A percentile compares a stretch with the other conserved stretches of the same genome.
Evolutionary conservation across 768 basidiomycete genomes (phyloP).

Genomic region (Tulasnella sp.): DNA sequence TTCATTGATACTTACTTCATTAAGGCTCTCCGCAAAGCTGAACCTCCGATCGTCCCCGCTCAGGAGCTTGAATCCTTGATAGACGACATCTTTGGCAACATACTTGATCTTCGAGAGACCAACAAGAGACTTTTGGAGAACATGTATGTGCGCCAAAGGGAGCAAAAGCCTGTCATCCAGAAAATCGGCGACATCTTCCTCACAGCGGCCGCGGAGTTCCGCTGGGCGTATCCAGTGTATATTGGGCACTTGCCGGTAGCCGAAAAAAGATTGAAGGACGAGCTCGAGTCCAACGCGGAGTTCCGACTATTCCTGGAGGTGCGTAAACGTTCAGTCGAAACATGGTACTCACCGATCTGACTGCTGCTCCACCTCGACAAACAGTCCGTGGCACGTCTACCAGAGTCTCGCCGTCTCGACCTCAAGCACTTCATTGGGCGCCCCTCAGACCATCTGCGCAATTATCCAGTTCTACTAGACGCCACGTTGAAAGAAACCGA

Average conservation of each 20-base stretch:
- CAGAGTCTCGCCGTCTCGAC: slow-evolving; percentile 54
- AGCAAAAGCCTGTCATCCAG: slow-evolving; percentile 34
- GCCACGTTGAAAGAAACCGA: slow-evolving; percentile 79
- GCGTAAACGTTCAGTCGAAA: slow-evolving; percentile 15
- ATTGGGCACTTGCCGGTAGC: slow-evolving; percentile 72
- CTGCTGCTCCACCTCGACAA: slow-evolving; percentile 3
- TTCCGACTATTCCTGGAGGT: slow-evolving; percentile 86
- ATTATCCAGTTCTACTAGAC: slow-evolving; percentile 77
- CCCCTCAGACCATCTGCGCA: slow-evolving; percentile 73
- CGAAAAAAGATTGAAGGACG: slow-evolving; percentile 81
- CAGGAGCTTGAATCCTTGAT: slow-evolving; percentile 36
- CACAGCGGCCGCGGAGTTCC: slow-evolving; percentile 43
- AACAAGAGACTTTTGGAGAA: slow-evolving; percentile 34
- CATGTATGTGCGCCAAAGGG: slow-evolving; percentile 35
- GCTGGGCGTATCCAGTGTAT: slow-evolving; percentile 41
- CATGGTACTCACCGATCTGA: neutral
- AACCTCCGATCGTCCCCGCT: slow-evolving; percentile 35
- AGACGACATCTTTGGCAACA: slow-evolving; percentile 38
- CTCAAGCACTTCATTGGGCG: slow-evolving; percentile 72
- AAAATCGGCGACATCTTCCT: slow-evolving; percentile 49
- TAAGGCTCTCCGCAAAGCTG: slow-evolving; percentile 30
- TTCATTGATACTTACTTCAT: slow-evolving; percentile 36
- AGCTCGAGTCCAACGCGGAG: slow-evolving; percentile 69
- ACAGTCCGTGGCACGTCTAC: slow-evolving; percentile 45
- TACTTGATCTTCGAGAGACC: slow-evolving; percentile 33